Conservation (phyloP, 192 early-diverging fungal species). For the Spinellus fusiger region DNA sequence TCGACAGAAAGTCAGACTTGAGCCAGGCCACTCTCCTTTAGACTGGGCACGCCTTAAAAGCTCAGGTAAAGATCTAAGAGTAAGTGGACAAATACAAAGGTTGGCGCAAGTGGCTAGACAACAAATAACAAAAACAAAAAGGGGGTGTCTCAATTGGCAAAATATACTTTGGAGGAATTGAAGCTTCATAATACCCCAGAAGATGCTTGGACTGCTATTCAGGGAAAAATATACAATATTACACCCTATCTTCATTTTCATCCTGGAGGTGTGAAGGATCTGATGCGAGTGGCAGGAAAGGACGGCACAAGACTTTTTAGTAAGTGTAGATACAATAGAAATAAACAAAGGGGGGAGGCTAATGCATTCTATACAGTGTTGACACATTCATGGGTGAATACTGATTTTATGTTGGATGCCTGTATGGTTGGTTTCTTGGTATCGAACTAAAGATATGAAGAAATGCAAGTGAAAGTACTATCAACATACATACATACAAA, state of each 20-base stretch:
- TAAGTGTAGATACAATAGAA: slow-evolving; percentile 24
- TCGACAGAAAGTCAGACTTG: slow-evolving; percentile 74
- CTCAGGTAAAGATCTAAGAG: slow-evolving; percentile 68
- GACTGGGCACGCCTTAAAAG: slow-evolving; percentile 88
- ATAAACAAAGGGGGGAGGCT: background rate
- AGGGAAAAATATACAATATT: slow-evolving; percentile 89
- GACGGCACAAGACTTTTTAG: slow-evolving; percentile 88
- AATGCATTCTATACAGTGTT: slow-evolving; percentile 26
- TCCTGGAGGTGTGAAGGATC: slow-evolving; percentile 78
- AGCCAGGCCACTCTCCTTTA: slow-evolving; percentile 82
- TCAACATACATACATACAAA: too few relatives aligned
- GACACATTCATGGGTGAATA: slow-evolving; percentile 95
- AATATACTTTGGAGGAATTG: slow-evolving; percentile 71
- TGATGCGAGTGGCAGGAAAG: slow-evolving; percentile 83
- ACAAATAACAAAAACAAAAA: too few relatives aligned
- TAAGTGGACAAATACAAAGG: too few relatives aligned
- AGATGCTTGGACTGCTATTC: slow-evolving; percentile 87
- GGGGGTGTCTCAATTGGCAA: slow-evolving; percentile 47
- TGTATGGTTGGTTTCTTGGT: slow-evolving; percentile 67
- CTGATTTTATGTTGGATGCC: slow-evolving; percentile 78
- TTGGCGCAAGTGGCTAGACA: too few relatives aligned
- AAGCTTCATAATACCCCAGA: slow-evolving; percentile 66
- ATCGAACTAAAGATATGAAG: too few relatives aligned
- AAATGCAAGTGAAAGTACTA: too few relatives aligned
- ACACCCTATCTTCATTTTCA: slow-evolving; percentile 87